Base-by-base conservation (phyloP, 352 stramenopile species). In the Phytophthora agathidicida region DNA sequence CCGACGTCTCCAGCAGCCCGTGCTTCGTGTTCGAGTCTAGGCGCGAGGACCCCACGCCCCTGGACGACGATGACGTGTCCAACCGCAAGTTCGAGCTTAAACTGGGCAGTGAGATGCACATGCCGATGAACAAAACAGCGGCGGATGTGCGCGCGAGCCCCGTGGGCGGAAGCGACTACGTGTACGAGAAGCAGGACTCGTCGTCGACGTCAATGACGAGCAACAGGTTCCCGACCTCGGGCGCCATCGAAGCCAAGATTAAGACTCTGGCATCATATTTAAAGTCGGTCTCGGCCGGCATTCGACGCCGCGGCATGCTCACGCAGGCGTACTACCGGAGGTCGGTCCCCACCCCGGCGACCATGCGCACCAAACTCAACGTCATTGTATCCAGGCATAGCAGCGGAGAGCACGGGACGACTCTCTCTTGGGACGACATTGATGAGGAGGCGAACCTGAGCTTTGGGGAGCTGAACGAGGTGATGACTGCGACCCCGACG, bases 341-440 rank as follows among this genome's bases (percentile, higher is more conserved):
- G 23, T 83, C 73, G 1, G 73, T 77, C 9, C 73, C 73, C 22
- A 62, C 66, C 3, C 56, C 67, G 3, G 62, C 62, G 7, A 60
- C 63, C 27, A 65, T 69, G 44, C 62, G 70, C 22, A 76, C 67
- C n/a, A 83, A 83, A 45, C 45, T 80, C 7, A 80, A 77, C 43
- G 63, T 71, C 17, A 73, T 77, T 35, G 67, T 75, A 39, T 71
- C 66, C 8, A 66, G 67, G 16, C 64, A 77, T 67, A 83, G 73
- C 54, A 77, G 70, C 28, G 72, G 51, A 26, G 70, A 73, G 24
- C 73, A 79, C 47, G 70, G 53, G 23, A 80, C 73, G 19, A 83
- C 67, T 16, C 48, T 83, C 19, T 83, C 73, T 7, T 80, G 73
- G 73, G 73, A 76, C 19, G 73, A 83, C 57, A 58, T 77, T 27